Evolutionary conservation across 1,139 yeast genomes (phyloP).

Genomic region (Entelexis paramagnoliae): DNA sequence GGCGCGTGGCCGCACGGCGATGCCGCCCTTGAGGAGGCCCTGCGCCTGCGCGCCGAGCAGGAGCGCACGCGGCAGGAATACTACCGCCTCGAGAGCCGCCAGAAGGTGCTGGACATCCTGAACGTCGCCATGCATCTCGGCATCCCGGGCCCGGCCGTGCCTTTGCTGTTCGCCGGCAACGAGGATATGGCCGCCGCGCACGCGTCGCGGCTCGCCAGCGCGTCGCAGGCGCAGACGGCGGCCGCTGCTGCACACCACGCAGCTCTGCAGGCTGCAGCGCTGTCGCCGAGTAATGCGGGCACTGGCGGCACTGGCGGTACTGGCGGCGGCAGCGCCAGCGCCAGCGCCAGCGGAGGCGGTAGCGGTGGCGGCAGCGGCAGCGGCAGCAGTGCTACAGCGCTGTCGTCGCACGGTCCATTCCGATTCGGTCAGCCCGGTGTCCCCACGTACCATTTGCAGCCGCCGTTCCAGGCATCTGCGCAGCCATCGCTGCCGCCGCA

Average conservation of each 20-base stretch:
- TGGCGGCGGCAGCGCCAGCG: background rate
- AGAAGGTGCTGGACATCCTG: conserved; percentile 50
- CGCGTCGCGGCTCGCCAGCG: background rate
- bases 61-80: conserved; percentile 78
- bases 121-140: conserved; percentile 53
- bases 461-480: background rate
- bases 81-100: conserved; percentile 54
- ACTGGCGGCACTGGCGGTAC: too few relatives aligned
- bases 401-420: conserved; percentile 4
- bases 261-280: conserved; percentile 1
- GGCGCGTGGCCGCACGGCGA: conserved; percentile 55
- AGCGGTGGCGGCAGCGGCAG: background rate
- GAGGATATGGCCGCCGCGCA: conserved; percentile 10
- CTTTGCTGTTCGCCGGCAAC: conserved; percentile 28
- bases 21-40: conserved; percentile 49
- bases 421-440: conserved; percentile 1
- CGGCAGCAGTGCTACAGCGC: too few relatives aligned
- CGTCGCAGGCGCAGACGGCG: conserved; percentile 1
- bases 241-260: conserved; percentile 3
- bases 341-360: background rate
- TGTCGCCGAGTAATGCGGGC: background rate
- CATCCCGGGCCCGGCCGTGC: conserved; percentile 59
- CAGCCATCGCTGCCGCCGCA: background rate
- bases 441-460: background rate
- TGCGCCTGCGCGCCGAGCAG: conserved; percentile 60